Conservation (phyloP, 805 yeast species). For the Candida verbasci region DNA sequence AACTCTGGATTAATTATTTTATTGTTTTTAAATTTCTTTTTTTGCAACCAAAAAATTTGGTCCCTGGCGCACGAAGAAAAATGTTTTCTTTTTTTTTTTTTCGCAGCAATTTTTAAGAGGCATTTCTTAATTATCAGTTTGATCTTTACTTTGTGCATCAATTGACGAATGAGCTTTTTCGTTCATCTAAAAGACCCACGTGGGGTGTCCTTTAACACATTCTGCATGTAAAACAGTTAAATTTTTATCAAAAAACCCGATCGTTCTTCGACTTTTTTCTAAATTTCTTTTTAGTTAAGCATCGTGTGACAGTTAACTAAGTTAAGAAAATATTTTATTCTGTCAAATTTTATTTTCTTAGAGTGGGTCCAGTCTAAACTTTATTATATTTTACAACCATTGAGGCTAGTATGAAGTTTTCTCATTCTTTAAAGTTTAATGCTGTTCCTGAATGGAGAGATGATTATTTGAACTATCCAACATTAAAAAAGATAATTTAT, state of each 20-base stretch:
- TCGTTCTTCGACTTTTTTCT: no score
- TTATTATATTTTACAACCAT: no score
- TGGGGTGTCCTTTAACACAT: neutral
- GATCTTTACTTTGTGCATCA: no score
- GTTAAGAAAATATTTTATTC: conserved; percentile 4
- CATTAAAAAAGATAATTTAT: conserved; percentile 54
- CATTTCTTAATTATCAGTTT: no score
- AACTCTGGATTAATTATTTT: no score
- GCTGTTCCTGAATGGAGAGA: conserved; percentile 56
- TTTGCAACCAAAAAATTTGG: no score
- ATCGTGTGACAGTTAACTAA: conserved; percentile 4
- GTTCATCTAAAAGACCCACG: conserved; percentile 2
- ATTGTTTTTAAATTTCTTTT: no score
- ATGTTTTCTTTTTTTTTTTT: no score
- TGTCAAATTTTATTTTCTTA: conserved; percentile 3
- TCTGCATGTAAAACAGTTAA: neutral
- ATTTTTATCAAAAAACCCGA: neutral
- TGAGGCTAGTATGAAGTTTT: conserved; percentile 54
- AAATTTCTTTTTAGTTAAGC: neutral
- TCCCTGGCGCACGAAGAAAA: no score
- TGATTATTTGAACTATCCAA: conserved; percentile 40
- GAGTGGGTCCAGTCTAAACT: no score
- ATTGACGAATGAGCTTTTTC: no score
- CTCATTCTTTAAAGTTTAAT: conserved; percentile 46
- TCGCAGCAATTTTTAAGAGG: no score